Percentiles rank a stretch among this genome's conserved stretches.
Conservation (phyloP, 768 basidiomycete genomes). For the Pluteus cervinus region DNA sequence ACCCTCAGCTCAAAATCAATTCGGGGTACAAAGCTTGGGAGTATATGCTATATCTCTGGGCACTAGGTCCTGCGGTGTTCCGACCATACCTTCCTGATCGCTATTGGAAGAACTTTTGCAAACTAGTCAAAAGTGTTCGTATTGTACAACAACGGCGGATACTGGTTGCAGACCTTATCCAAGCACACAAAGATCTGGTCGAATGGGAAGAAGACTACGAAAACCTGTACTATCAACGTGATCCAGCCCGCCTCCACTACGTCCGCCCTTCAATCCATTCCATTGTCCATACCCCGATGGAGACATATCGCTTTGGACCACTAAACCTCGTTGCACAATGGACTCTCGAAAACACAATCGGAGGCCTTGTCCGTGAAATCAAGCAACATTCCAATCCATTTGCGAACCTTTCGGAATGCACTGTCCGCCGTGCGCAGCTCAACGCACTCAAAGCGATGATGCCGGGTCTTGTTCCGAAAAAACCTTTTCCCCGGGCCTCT, state of each 20-base stretch:
- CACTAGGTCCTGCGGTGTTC: conserved; percentile 19
- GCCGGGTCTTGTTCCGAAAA: too few species aligned
- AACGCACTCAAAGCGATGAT: conserved; percentile 10
- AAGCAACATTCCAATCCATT: conserved; percentile 15
- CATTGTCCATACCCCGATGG: conserved; percentile 15
- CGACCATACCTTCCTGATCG: conserved; percentile 8
- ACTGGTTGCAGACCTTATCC: conserved; percentile 5
- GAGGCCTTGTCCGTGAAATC: conserved; percentile 20
- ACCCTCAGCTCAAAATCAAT: conserved; percentile 22
- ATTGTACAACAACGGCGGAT: conserved; percentile 14
- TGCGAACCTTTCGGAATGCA: conserved; percentile 19
- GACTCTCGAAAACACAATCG: conserved; percentile 20
- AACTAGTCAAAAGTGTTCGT: conserved; percentile 15
- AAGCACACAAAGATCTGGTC: conserved; percentile 10
- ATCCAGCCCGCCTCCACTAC: conserved; percentile 21
- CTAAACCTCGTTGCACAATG: conserved; percentile 19
- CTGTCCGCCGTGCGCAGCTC: conserved; percentile 10
- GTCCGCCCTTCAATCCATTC: conserved; percentile 21
- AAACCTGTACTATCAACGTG: conserved; percentile 18
- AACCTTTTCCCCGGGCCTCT: conserved; percentile 5
- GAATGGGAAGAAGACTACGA: conserved; percentile 22
- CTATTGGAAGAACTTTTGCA: conserved; percentile 19
- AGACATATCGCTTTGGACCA: conserved; percentile 16
- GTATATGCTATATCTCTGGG: conserved; percentile 17
- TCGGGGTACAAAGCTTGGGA: conserved; percentile 24